Evolutionary conservation across 495 filamentous ascomycete species (phyloP), one percentile per base, ranked within the genome.

Genomic region (Aspergillus avenaceus): DNA sequence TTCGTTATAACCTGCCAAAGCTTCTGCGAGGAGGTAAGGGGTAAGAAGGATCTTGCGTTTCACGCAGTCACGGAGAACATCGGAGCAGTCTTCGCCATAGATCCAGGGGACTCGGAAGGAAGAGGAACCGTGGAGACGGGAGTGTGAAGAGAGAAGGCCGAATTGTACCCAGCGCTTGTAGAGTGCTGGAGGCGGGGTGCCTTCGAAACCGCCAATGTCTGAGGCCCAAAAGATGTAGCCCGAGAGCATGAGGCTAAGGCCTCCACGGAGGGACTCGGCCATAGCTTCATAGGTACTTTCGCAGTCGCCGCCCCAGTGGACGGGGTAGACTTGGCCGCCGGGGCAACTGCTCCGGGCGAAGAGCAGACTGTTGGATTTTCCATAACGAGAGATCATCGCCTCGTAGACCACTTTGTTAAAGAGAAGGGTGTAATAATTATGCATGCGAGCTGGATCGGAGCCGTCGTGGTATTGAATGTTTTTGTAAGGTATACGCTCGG

Each of bases 131-230:
- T 87, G 84, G 4, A 89, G 71, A 3, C 84, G 79, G 28, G 78
- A 84, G 61, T 87, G 84, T 0, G 79, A 80, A 54, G 81, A 86
- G 12, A 89, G 61, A 0, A 88, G 73, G 0, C 85, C 84, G 52
- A 87, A 86, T 4, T 84, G 83, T 6, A 88, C 83, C 85, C 85
- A 89, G 27, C 85, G 80, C 63, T 88, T 89, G 63, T 89, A 89
- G 51, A 88, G 78, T 60, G 81, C 81, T 0, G 84, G 79, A 5
- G 78, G 73, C 8, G 84, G 85, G 8, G 71, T 78, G 2, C 84
- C 85, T 56, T 88, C 85, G 57, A 88, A 89, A 13, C 85, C 85
- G 28, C 85, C 85, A 50, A 89, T 89, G 60, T 87, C 85, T 40
- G 77, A 76, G 19, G 76, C 78, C 83, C 84, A 87, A 69, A 86